These are phyloP conservation scores for Pythium dissotocum DNA, from an alignment of 352 stramenopile genomes.

Conservation along the genomic window DNA sequence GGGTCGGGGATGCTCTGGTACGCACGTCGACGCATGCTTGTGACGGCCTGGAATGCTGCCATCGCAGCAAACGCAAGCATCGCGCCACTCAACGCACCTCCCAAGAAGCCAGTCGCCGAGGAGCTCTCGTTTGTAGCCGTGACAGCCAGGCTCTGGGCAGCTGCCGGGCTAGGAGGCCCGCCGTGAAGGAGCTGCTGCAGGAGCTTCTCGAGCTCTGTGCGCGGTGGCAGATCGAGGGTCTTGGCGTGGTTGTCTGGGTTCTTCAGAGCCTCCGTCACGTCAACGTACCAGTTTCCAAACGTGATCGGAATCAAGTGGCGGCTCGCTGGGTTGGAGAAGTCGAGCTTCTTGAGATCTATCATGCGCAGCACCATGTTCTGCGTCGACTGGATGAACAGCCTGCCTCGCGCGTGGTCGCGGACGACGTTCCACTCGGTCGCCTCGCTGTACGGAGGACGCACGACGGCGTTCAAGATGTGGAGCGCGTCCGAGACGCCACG, in stretches of 20 bases:
- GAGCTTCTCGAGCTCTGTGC: constrained; percentile 44
- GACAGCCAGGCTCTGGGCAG: background rate
- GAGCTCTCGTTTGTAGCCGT: background rate
- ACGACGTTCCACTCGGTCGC: constrained; percentile 73
- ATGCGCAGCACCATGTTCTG: constrained; percentile 67
- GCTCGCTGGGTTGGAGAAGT: constrained; percentile 43
- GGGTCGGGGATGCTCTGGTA: constrained; percentile 25
- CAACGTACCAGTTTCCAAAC: constrained; percentile 64
- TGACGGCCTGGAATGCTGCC: constrained; percentile 19
- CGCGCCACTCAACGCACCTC: constrained; percentile 14
- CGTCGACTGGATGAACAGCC: constrained; percentile 74
- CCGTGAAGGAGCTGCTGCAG: constrained; percentile 31
- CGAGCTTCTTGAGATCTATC: constrained; percentile 57
- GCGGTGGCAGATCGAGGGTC: constrained; percentile 63
- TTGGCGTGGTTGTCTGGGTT: constrained; percentile 39
- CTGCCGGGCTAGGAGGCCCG: background rate
- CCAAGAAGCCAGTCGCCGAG: constrained; percentile 16
- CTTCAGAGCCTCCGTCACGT: constrained; percentile 49
- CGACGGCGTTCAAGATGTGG: constrained; percentile 69
- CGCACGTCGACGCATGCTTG: background rate
- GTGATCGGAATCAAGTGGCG: constrained; percentile 59
- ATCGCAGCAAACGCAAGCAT: constrained; percentile 16
- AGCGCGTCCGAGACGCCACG: constrained; percentile 48
- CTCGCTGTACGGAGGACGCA: constrained; percentile 42
- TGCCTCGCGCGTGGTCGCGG: constrained; percentile 57